These are phyloP conservation scores for Tetrahymena elliotti DNA, from an alignment of 73 alveolate species.

Conservation along the genomic window DNA sequence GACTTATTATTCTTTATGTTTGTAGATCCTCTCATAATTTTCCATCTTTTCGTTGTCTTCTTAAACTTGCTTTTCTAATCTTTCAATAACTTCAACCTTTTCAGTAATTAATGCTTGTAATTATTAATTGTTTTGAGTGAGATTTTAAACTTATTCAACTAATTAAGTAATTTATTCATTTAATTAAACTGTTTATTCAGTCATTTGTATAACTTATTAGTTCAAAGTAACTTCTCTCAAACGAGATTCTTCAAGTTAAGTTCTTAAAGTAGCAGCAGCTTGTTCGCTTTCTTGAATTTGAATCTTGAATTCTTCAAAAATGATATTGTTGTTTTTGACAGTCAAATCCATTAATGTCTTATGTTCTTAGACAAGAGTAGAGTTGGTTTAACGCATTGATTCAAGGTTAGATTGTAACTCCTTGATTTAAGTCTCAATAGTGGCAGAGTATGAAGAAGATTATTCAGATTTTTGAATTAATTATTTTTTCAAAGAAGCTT, in stretches of 20 bases:
- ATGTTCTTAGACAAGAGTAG: background rate
- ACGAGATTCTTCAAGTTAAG: background rate
- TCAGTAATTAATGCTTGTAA: background rate
- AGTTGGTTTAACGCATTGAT: background rate
- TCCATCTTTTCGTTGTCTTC: background rate
- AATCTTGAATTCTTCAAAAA: background rate
- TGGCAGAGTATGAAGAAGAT: background rate
- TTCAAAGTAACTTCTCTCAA: background rate
- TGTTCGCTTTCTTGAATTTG: background rate
- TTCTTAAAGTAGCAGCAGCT: background rate
- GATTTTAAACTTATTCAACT: background rate
- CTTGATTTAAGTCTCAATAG: background rate
- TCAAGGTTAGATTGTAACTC: background rate
- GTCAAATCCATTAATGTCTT: background rate
- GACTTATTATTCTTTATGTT: background rate
- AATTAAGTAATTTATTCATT: background rate
- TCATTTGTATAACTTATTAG: background rate
- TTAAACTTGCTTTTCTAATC: background rate
- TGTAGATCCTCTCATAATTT: background rate
- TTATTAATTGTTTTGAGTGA: background rate
- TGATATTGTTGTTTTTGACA: background rate
- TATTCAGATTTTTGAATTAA: background rate
- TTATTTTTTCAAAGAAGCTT: background rate
- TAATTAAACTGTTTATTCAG: background rate
- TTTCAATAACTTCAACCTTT: background rate